phyloP scores from a whole-genome alignment of 2,329 filamentous ascomycete genomes.

The Atkinsonella hypoxylon region DNA sequence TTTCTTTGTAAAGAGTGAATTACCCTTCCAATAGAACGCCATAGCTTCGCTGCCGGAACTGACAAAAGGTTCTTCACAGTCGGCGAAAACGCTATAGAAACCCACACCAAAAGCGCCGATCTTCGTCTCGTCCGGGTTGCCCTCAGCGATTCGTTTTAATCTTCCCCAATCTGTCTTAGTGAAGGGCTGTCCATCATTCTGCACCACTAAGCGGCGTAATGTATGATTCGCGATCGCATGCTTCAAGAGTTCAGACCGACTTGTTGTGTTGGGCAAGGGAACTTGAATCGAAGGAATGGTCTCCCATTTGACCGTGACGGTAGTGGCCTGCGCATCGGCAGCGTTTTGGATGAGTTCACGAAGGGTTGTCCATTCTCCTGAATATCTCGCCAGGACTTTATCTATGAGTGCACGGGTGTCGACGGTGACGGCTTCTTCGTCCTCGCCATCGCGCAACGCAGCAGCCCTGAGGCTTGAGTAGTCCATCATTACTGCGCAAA shows the following conservation, averaged over 20 bases:
- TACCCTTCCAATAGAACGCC: conserved; percentile 99
- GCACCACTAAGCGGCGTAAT: conserved; percentile 73
- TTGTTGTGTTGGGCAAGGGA: conserved; percentile 53
- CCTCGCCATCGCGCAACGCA: conserved; percentile 73
- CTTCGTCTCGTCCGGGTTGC: conserved; percentile 97
- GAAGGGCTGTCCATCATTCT: conserved; percentile 85
- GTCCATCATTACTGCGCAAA: conserved; percentile 41
- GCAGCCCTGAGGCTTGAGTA: conserved; percentile 71
- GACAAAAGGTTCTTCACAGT: conserved; percentile 95
- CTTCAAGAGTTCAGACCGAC: conserved; percentile 62
- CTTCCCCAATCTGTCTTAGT: conserved; percentile 84
- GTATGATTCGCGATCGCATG: conserved; percentile 80
- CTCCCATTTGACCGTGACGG: conserved; percentile 84
- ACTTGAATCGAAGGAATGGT: conserved; percentile 72
- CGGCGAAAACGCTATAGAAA: conserved; percentile 96
- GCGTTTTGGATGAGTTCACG: conserved; percentile 96
- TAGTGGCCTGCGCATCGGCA: conserved; percentile 87
- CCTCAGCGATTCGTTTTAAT: conserved; percentile 94
- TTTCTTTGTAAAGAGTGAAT: conserved; percentile 85
- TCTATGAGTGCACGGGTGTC: conserved; percentile 95
- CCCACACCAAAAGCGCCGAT: conserved; percentile 97
- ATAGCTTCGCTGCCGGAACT: conserved; percentile 87
- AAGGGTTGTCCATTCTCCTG: conserved; percentile 83
- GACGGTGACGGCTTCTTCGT: conserved; percentile 95
- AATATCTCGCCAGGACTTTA: conserved; percentile 93